Evolutionary conservation across 1,284 basidiomycete species (phyloP), one percentile per base, ranked within the genome.

Genomic region (Entoloma clypeatum): DNA sequence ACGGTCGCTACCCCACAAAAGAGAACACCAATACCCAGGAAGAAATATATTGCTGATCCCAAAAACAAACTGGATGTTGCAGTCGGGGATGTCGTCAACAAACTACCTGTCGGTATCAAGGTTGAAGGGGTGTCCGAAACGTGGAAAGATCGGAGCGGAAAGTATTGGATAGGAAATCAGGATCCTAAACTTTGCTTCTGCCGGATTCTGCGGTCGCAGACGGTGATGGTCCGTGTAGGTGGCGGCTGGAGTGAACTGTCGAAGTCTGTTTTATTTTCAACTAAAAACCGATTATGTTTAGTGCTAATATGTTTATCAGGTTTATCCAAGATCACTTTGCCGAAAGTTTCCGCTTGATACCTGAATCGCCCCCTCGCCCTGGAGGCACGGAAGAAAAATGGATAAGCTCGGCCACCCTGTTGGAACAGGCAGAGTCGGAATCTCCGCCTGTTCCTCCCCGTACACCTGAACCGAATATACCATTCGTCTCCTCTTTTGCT

Each of bases 231-330:
- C 28, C 79, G 92, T 46, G 89, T 94, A 11, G 92, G 92, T 21
- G 92, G 92, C 32, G 92, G 92, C n/a, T 95, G 92, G 92, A 70
- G 79, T 41, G 92, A 94, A 61, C 64, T 95, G 43, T 90, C 88
- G 8, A 91, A 81, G 90, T 92, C 60, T 44, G 81, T 71, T 27
- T 27, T 18, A 11, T 13, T 34, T 27, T 36, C 16, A 7, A 29
- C 30, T 23, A 29, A 25, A 26, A 23, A 36, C 35, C 37, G 17
- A n/a, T 18, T 29, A 23, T 14, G 26, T 36, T 5, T 29, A 24
- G 39, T 40, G 35, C 34, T 54, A 38, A 60, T 36, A 24, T 41
- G 7, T 31, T 27, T 37, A 42, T n/a, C 43, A 92, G 91, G 59
- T 93, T 93, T 63, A 84, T 93, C 48, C 75, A 81, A 52, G 80